Conservation (phyloP, 140 eudicot genomes). For the Flaveria floridana region DNA sequence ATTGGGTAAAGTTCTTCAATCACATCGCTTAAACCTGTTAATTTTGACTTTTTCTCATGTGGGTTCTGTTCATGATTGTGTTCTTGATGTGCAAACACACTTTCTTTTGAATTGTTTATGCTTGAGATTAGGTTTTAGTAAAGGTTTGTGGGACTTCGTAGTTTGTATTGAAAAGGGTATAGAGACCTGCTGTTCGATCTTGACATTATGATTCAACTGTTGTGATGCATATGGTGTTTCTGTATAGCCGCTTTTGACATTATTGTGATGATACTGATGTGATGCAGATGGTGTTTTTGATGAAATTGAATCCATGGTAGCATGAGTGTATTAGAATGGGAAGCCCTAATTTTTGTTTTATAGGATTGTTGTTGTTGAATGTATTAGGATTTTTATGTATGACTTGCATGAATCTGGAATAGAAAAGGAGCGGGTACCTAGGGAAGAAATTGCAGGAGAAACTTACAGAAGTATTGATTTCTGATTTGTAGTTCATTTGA, state of each 20-base stretch:
- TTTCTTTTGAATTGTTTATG: constrained; percentile 22
- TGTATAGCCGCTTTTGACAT: not conserved
- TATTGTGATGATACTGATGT: constrained; percentile 14
- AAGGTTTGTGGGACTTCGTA: constrained; percentile 6
- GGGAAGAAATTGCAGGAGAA: not conserved
- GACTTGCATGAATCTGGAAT: constrained; percentile 4
- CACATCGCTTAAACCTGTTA: constrained; percentile 20
- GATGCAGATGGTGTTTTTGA: constrained; percentile 19
- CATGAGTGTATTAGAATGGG: not conserved
- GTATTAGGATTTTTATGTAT: constrained; percentile 16
- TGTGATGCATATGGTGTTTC: constrained; percentile 18
- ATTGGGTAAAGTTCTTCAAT: constrained; percentile 31
- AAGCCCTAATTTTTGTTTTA: constrained; percentile 27
- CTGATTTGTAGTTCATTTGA: not conserved
- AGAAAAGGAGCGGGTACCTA: not conserved
- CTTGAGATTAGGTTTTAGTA: constrained; percentile 18
- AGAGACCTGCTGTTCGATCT: not conserved
- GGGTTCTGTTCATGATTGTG: constrained; percentile 10
- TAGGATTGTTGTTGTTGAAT: constrained; percentile 23
- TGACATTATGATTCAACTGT: constrained; percentile 16
- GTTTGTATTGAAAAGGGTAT: constrained; percentile 20
- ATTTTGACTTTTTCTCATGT: not conserved
- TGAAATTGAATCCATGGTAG: constrained; percentile 23
- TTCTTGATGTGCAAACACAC: constrained; percentile 2
- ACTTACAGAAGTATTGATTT: not conserved